Base-by-base conservation (phyloP, 257 asterid genomes). In the Jasminum sambac region DNA sequence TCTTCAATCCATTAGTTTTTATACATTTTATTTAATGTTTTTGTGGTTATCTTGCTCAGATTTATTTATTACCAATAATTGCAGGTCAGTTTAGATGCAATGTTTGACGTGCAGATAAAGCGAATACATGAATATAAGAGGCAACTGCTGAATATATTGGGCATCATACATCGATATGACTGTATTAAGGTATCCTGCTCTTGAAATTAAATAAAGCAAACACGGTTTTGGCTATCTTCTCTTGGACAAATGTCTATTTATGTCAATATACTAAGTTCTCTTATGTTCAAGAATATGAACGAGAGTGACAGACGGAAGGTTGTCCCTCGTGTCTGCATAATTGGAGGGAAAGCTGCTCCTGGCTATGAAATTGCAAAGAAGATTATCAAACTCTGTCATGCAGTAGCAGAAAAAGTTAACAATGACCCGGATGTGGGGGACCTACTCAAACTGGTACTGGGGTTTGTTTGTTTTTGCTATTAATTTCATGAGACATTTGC, bases 321-420 rank as follows among this genome's bases (percentile, higher is more conserved):
- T 67, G 88, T 83, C 58, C 88, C 88, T 67, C 88, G 80, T 50
- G 88, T 83, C 59, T 83, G 84, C 72, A 73, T 83, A 72, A 83
- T 83, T 48, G 88, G 88, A 70, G 88, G 88, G 61, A 83, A 83
- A 83, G 85, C 88, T 70, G 88, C 88, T 21, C 88, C 88, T 52
- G 88, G 88, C 55, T 83, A 83, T 67, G 88, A 80, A 55, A 74
- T 76, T 73, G 88, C 88, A n/a, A 83, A 83, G 81, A 80, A 80
- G 72, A 83, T 80, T 39, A 83, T 83, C 82, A 83, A 83, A 68
- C 85, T 83, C 59, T 83, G 88, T 59, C 88, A 83, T 78, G 85
- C 80, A 9, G 88, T 80, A 39, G 88, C 85, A 46, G 88, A 83
- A 69, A 80, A 72, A 65, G 64, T 83, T 73, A 83, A 83, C 77